Base-by-base conservation (phyloP, 2,329 filamentous ascomycete species). In the Penicillium concentricum region DNA sequence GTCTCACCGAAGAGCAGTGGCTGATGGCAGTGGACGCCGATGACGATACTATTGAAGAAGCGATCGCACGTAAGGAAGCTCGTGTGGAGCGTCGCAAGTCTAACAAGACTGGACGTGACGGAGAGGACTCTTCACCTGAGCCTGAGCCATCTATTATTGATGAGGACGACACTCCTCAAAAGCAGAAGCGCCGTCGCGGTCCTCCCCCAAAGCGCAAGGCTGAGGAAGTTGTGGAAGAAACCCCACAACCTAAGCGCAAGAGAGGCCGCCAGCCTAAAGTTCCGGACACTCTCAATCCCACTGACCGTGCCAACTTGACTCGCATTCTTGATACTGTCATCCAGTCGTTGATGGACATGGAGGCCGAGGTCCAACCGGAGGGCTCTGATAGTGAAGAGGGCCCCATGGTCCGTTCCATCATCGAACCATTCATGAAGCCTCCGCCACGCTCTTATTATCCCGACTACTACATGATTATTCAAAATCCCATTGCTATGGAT, bases 1-100 rank as follows among this genome's bases (percentile, higher is more conserved):
- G 95, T 51, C 85, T 99, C 30, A 97, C 94, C 0, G 95, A 99
- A 77, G 94, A 99, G 78, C 95, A 99, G 75, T 99, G 94, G 94
- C 84, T 97, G 50, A 93, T 96, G 81, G 94, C 94, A 52, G 93
- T 99, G 32, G 94, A 99, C 72, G 93, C 96, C 59, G 92, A 97
- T 49, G 94, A 99, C 1, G 94, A 99, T 71, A 88, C 86, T 0
- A 92, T 96, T 30, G 94, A 97, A 72, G 92, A 91, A 52, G 94
- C 94, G 2, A 92, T 95, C 37, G 90, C 90, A 35, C 87, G 94
- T 39, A 97, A 97, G 69, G 87, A 92, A 71, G 91, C 91, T 5
- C 86, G 90, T 51, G 91, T 92, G 63, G 90, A 91, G 60, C 90
- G 87, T 72, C 87, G 92, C 35, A 87, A 89, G 50, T 78, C 80